phyloP scores from a whole-genome alignment of 2,329 filamentous ascomycete species.

The Fusarium sambucinum region DNA sequence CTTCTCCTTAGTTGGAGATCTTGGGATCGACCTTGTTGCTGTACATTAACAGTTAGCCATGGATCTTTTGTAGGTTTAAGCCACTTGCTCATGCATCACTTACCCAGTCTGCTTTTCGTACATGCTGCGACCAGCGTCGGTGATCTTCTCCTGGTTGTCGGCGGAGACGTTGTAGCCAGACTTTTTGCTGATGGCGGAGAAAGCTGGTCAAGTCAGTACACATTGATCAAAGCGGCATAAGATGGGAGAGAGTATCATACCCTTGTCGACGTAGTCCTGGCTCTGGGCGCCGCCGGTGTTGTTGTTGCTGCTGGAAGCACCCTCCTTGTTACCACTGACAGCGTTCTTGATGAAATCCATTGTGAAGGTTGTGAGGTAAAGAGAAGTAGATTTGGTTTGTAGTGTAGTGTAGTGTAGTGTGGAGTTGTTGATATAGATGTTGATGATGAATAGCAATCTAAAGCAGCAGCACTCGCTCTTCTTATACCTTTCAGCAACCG shows the following conservation, averaged over 20 bases:
- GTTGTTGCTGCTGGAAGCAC: conserved; percentile 1
- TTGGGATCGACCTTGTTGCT: conserved; percentile 48
- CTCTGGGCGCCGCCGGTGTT: not conserved
- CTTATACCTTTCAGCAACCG: conserved; percentile 27
- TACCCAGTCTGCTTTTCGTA: conserved; percentile 57
- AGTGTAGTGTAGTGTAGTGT: not conserved
- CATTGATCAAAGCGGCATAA: not conserved
- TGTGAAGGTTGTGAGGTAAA: conserved; percentile 27
- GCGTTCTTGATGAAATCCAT: conserved; percentile 55
- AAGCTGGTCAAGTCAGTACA: conserved; percentile 40
- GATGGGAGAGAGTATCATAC: conserved; percentile 36
- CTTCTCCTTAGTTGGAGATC: conserved; percentile 52
- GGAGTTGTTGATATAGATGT: not conserved
- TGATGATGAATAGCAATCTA: not conserved
- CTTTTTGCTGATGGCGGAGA: conserved; percentile 51
- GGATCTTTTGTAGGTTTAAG: not conserved
- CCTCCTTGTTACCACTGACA: conserved; percentile 32
- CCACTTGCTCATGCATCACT: conserved; percentile 15
- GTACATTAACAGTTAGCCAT: conserved; percentile 20
- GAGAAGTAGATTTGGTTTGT: not conserved
- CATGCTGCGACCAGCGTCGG: conserved; percentile 51
- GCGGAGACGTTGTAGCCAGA: conserved; percentile 52
- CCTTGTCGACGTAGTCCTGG: conserved; percentile 57
- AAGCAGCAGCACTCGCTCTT: conserved; percentile 15
- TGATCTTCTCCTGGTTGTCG: conserved; percentile 56